Evolutionary conservation across 176 grass and related monocot species (phyloP).

Genomic region (Musa troglodytarum): DNA sequence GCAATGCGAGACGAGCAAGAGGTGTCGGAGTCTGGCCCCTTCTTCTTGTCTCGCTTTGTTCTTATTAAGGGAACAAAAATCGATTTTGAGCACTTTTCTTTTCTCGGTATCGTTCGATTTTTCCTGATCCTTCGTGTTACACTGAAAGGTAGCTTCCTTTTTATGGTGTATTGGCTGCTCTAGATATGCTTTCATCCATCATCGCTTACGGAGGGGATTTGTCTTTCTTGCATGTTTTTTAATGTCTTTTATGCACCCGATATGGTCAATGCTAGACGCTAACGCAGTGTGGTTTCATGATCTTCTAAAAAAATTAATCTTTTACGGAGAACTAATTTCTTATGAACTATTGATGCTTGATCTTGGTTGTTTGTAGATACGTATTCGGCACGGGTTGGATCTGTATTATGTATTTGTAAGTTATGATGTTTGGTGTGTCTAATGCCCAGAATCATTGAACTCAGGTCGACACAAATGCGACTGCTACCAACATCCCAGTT

Average conservation of each 20-base stretch:
- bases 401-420: neutral
- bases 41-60: neutral
- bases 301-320: too few species aligned
- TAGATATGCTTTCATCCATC: neutral
- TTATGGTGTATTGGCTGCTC: neutral
- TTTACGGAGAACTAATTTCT: too few species aligned
- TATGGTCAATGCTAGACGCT: too few species aligned
- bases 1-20: neutral
- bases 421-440: neutral
- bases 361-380: neutral
- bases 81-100: neutral
- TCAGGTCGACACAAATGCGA: slow-evolving; percentile 21
- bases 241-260: too few species aligned
- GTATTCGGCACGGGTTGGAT: neutral
- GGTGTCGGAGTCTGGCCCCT: too few species aligned
- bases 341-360: too few species aligned
- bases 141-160: neutral
- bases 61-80: neutral
- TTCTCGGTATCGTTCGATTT: too few species aligned
- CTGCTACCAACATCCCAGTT: slow-evolving; percentile 5
- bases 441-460: neutral
- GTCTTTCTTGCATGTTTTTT: too few species aligned
- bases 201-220: too few species aligned
- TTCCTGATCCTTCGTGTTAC: too few species aligned
- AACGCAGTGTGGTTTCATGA: too few species aligned